A percentile compares a stretch with the other conserved stretches of the same genome.
These are phyloP conservation scores for Phialocephala sp. DNA, from an alignment of 2,329 filamentous ascomycete species.

Conservation along the genomic window DNA sequence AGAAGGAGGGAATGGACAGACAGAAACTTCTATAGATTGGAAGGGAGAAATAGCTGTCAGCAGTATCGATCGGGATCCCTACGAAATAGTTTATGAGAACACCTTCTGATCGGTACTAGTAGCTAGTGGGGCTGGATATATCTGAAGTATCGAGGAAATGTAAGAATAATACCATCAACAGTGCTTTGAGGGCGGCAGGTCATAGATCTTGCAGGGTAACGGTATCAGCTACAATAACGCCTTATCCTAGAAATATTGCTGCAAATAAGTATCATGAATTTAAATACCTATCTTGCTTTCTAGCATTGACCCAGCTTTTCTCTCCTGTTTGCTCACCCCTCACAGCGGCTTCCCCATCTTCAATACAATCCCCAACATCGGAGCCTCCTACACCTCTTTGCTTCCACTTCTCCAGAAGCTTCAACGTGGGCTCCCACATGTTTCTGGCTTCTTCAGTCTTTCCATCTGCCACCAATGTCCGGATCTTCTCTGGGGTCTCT, in stretches of 20 bases:
- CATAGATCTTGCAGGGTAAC: no score
- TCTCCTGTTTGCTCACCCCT: conserved; percentile 45
- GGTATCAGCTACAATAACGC: background rate
- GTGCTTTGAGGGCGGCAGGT: background rate
- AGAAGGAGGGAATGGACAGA: conserved; percentile 30
- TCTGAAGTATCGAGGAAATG: background rate
- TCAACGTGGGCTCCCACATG: conserved; percentile 43
- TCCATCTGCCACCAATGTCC: conserved; percentile 62
- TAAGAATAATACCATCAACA: background rate
- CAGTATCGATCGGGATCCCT: conserved; percentile 84
- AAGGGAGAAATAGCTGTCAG: conserved; percentile 69
- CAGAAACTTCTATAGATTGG: conserved; percentile 25
- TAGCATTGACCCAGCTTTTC: conserved; percentile 66
- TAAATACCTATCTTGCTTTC: conserved; percentile 55
- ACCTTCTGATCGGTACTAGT: background rate
- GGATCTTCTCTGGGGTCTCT: conserved; percentile 51
- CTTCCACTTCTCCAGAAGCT: conserved; percentile 41
- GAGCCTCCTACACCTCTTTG: conserved; percentile 42
- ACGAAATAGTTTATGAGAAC: conserved; percentile 61
- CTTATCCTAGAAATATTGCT: background rate
- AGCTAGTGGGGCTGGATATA: background rate
- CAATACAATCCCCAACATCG: conserved; percentile 43
- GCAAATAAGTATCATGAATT: conserved; percentile 24
- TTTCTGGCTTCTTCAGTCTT: conserved; percentile 65
- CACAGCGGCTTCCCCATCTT: conserved; percentile 43